A percentile compares a stretch with the other conserved stretches of the same genome.
Evolutionary conservation across 208 protist genomes (phyloP).

Genomic region (Acanthamoeba triangularis): DNA sequence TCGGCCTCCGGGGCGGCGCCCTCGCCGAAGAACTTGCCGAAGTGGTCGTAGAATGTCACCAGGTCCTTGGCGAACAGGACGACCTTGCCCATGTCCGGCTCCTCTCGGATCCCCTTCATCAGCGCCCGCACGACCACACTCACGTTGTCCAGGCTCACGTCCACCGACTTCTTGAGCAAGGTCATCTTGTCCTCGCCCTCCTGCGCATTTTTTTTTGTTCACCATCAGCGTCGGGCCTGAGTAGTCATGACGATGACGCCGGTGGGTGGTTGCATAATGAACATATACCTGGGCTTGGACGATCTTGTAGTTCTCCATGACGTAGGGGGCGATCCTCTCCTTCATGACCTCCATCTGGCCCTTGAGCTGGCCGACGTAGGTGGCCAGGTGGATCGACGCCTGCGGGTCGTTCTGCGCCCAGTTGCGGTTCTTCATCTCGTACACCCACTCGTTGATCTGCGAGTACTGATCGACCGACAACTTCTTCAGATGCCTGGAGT

Average conservation of each 20-base stretch:
- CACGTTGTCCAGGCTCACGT: conserved; percentile 51
- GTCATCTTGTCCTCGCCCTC: conserved; percentile 1
- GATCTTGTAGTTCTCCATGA: conserved; percentile 22
- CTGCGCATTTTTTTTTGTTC: too few relatives aligned
- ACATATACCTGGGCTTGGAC: not conserved
- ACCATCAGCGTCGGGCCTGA: too few relatives aligned
- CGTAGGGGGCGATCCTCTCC: not conserved
- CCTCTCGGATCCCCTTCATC: conserved; percentile 26
- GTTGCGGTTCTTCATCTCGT: conserved; percentile 7
- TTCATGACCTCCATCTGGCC: conserved; percentile 6
- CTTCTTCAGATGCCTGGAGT: conserved; percentile 6
- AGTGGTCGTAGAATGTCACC: not conserved
- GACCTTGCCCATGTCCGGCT: conserved; percentile 26
- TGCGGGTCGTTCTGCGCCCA: not conserved
- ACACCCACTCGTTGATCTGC: conserved; percentile 31
- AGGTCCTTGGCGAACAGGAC: not conserved
- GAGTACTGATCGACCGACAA: conserved; percentile 6
- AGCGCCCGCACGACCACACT: not conserved
- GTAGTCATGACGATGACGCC: too few relatives aligned
- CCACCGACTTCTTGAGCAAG: not conserved
- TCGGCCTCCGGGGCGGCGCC: not conserved
- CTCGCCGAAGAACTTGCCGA: conserved; percentile 11
- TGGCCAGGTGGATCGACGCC: not conserved
- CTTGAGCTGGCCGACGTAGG: conserved; percentile 14
- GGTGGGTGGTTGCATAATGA: too few relatives aligned